These are phyloP conservation scores for Leptographium flavum DNA, from an alignment of 2,329 filamentous ascomycete species.

Conservation along the genomic window DNA sequence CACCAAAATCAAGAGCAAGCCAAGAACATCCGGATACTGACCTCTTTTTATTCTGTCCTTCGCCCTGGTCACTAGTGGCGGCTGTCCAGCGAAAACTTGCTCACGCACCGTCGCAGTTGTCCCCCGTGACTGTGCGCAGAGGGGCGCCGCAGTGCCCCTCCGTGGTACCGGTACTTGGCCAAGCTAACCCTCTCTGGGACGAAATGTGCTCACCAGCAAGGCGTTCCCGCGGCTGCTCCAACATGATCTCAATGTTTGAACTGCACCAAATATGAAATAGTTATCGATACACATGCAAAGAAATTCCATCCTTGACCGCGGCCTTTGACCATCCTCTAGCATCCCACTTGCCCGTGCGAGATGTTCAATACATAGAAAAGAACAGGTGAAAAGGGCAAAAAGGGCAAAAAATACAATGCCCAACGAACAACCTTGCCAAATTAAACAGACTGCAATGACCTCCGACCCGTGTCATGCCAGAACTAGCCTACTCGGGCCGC, in stretches of 20 bases:
- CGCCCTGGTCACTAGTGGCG: no score
- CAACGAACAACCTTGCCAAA: background rate
- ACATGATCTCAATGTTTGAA: no score
- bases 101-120: no score
- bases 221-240: no score
- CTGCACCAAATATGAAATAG: background rate
- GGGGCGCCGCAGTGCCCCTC: background rate
- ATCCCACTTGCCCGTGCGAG: background rate
- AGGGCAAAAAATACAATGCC: background rate
- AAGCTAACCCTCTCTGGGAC: background rate
- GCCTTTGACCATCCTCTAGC: background rate
- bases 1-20: no score
- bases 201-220: background rate
- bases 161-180: background rate
- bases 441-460: no score
- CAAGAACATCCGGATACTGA: no score
- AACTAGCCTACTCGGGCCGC: conserved; percentile 43
- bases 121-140: no score
- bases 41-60: no score
- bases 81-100: no score
- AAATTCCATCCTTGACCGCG: background rate
- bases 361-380: background rate
- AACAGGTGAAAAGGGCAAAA: background rate
- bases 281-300: background rate
- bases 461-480: background rate